These are phyloP conservation scores for Populus tomentosa DNA, from an alignment of 441 rosid species.

Conservation along the genomic window DNA sequence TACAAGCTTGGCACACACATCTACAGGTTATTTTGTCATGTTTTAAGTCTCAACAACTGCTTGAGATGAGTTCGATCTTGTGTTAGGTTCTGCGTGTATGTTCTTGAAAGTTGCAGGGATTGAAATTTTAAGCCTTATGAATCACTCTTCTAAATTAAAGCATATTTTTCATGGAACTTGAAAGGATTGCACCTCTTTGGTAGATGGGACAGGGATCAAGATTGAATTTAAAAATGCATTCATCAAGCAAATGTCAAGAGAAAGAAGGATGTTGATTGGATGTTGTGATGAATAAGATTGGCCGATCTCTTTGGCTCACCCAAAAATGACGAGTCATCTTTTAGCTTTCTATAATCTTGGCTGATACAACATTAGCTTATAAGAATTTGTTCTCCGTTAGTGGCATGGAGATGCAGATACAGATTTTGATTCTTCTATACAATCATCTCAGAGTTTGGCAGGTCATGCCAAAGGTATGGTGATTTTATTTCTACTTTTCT, in stretches of 20 bases:
- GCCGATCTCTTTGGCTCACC: background rate
- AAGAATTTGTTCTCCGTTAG: background rate
- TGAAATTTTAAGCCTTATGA: background rate
- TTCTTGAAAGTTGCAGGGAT: background rate
- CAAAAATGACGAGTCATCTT: background rate
- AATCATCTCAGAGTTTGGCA: slow-evolving; percentile 17
- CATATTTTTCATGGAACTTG: background rate
- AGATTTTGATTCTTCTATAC: background rate
- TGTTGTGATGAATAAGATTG: background rate
- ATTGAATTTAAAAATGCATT: background rate
- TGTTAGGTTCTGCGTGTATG: background rate
- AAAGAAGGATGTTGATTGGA: background rate
- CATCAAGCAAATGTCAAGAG: background rate
- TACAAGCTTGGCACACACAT: background rate
- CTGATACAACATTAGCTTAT: background rate
- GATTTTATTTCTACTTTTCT: slow-evolving; percentile 6
- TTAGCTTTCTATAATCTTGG: slow-evolving; percentile 5
- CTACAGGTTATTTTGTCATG: background rate
- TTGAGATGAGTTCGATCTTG: background rate
- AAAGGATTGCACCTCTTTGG: background rate
- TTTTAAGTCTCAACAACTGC: background rate
- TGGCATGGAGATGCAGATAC: slow-evolving; percentile 10
- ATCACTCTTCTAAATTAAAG: background rate
- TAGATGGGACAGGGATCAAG: background rate
- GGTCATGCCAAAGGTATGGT: slow-evolving; percentile 22